These are phyloP conservation scores for Sisymbrium altissimum DNA, from an alignment of 345 rosid genomes.

Conservation along the genomic window DNA sequence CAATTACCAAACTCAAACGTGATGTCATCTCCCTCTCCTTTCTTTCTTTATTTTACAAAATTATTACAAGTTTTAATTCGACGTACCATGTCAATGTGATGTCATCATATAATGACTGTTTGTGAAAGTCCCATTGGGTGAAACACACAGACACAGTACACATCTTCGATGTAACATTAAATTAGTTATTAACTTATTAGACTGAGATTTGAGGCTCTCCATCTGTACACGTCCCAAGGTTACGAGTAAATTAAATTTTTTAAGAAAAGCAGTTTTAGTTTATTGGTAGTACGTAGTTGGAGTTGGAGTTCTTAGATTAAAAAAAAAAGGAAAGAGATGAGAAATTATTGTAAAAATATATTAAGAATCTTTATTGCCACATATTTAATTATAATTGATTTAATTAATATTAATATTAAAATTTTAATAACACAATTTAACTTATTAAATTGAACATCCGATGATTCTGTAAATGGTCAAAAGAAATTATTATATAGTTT, in stretches of 20 bases:
- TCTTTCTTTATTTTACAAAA: background rate
- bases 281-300: too few relatives aligned
- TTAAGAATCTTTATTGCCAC: too few relatives aligned
- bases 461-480: too few relatives aligned
- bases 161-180: background rate
- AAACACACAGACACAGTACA: background rate
- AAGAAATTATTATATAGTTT: too few relatives aligned
- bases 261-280: too few relatives aligned
- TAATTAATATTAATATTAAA: too few relatives aligned
- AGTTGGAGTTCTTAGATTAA: too few relatives aligned
- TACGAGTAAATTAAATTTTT: background rate
- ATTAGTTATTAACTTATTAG: background rate
- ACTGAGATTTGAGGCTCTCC: background rate
- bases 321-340: too few relatives aligned
- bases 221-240: background rate
- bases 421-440: too few relatives aligned
- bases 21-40: background rate
- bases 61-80: background rate
- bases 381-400: too few relatives aligned
- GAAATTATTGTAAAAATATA: too few relatives aligned
- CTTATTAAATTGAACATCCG: too few relatives aligned
- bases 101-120: background rate
- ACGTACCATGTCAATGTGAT: background rate
- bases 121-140: background rate
- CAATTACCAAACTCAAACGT: background rate